Evolutionary conservation across 805 yeast species (phyloP).

Genomic region (Kuraishia capsulata): DNA sequence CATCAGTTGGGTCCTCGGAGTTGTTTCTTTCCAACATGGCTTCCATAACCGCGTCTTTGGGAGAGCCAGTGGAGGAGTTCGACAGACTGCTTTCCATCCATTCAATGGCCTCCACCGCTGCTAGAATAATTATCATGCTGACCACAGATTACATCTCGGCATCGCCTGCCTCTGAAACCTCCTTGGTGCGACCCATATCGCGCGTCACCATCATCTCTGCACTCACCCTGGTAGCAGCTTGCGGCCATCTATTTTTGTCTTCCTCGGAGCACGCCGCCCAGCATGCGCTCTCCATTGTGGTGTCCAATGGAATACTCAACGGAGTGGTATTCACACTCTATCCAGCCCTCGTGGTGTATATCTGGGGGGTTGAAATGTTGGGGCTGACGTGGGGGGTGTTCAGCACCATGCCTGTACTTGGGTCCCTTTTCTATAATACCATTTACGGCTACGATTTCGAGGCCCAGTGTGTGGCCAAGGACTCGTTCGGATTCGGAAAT

Average conservation of each 20-base stretch:
- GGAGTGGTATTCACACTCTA: constrained; percentile 81
- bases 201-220: constrained; percentile 17
- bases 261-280: constrained; percentile 11
- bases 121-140: constrained; percentile 61
- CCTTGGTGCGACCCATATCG: constrained; percentile 12
- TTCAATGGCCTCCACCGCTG: constrained; percentile 59
- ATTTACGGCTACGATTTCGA: constrained; percentile 5
- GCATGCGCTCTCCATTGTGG: constrained; percentile 14
- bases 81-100: constrained; percentile 43
- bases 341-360: constrained; percentile 69
- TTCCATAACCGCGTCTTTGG: constrained; percentile 33
- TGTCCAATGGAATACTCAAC: constrained; percentile 26
- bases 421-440: constrained; percentile 3
- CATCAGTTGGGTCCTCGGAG: constrained; percentile 78
- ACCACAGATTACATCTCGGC: constrained; percentile 50
- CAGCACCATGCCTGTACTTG: constrained; percentile 58
- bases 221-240: constrained; percentile 16
- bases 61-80: constrained; percentile 23
- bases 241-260: constrained; percentile 20
- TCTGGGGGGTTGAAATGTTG: constrained; percentile 82
- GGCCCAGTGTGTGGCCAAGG: constrained; percentile 2
- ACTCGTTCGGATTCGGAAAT: neutral
- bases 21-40: constrained; percentile 82
- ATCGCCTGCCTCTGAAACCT: constrained; percentile 23
- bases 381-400: constrained; percentile 91